Evolutionary conservation across 768 basidiomycete species (phyloP), one percentile per base, ranked within the genome.

Genomic region (Serpula lacrymans): DNA sequence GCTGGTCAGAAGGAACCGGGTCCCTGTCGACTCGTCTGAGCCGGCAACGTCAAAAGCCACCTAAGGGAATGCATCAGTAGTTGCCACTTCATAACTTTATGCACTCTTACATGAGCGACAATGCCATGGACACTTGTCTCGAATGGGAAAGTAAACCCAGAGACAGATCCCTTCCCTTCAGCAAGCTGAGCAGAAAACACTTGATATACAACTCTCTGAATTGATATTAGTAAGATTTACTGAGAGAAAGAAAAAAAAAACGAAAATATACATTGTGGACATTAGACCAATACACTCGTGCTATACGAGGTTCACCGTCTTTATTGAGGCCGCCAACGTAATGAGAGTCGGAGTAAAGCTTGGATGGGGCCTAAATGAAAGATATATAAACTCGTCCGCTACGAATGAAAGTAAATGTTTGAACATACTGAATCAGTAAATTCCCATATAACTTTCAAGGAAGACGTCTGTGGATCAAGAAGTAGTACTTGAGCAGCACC

Each of bases 241-340:
- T 13, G 17, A 29, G 22, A 12, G 16, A 23, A 17, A 31, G 28
- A 26, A 18, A 14, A 28, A 16, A 30, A 26, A 25, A 29, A 22
- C 3, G 44, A 20, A 37, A 32, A 66, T 75, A 47, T 55, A 87
- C 88, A 31, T 68, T 59, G 21, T 72, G 52, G 4, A 48, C 46
- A 47, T 77, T 69, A 1, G 82, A 81, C 86, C 85, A 90, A 52
- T 73, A 82, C 0, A 86, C 62, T 13, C 85, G 75, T 8, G 72
- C 72, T 31, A 91, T 60, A 47, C 78, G 78, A 1, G 78, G 67
- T 3, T 64, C 57, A 3, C 78, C 80, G 10, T 70, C 56, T 16
- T 61, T 63, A 48, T 78, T 72, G 3, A 76, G 31, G 5, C 70
- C 76, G 20, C 85, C 84, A 5, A 76, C 60, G 52, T 78, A 92